Evolutionary conservation across 2,329 filamentous ascomycete genomes (phyloP).

Genomic region (Cercospora beticola): DNA sequence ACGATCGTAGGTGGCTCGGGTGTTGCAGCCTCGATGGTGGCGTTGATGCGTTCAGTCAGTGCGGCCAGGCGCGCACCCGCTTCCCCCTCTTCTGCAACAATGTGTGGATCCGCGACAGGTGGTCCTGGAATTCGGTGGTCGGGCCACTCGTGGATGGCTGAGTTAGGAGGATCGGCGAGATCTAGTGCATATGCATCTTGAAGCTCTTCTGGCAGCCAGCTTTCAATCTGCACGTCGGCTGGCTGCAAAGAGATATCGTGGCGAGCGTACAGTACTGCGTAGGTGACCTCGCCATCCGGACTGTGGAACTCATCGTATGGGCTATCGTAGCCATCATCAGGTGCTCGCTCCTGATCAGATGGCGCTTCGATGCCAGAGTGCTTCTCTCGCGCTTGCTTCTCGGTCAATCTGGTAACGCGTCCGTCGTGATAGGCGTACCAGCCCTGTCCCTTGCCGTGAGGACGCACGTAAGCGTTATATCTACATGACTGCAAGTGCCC

Average conservation of each 20-base stretch:
- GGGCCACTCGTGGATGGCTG: conserved; percentile 18
- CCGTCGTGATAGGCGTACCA: conserved; percentile 60
- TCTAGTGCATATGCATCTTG: not conserved
- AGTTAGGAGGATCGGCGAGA: conserved; percentile 11
- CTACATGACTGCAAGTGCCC: conserved; percentile 58
- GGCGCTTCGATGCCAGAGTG: conserved; percentile 24
- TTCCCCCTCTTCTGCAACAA: not conserved
- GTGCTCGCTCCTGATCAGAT: not conserved
- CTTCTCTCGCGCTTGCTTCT: conserved; percentile 52
- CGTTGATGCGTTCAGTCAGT: conserved; percentile 1
- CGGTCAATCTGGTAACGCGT: conserved; percentile 56
- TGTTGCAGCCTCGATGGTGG: conserved; percentile 14
- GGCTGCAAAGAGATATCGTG: conserved; percentile 24
- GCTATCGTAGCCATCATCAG: conserved; percentile 25
- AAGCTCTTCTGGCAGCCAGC: conserved; percentile 15
- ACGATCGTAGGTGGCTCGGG: conserved; percentile 38
- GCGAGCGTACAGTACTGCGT: conserved; percentile 31
- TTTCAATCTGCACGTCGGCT: conserved; percentile 17
- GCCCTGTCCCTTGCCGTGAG: conserved; percentile 54
- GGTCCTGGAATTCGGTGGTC: not conserved
- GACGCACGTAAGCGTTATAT: conserved; percentile 61
- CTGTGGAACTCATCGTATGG: conserved; percentile 15
- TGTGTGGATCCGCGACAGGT: not conserved
- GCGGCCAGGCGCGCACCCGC: not conserved
- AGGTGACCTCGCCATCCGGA: conserved; percentile 27